A percentile compares a stretch with the other conserved stretches of the same genome.
Evolutionary conservation across 2,329 filamentous ascomycete species (phyloP).

Genomic region (Ascochyta viciae-villosae): DNA sequence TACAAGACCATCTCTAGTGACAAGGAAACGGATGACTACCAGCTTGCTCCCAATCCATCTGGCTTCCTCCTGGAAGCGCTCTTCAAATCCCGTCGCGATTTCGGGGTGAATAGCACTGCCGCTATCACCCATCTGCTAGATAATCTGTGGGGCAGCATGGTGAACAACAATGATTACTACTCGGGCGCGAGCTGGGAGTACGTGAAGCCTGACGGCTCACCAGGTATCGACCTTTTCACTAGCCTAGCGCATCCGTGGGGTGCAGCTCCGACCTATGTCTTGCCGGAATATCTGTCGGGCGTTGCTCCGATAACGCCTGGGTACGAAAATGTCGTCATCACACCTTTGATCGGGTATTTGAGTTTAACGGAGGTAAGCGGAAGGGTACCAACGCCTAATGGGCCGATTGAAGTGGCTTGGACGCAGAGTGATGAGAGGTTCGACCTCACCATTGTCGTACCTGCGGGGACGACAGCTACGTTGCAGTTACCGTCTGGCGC

Average conservation of each 20-base stretch:
- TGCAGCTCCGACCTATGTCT: slow-evolving; percentile 54
- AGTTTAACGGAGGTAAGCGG: neutral
- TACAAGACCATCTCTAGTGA: slow-evolving; percentile 40
- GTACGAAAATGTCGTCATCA: slow-evolving; percentile 11
- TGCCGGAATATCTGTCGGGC: slow-evolving; percentile 36
- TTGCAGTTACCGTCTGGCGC: neutral
- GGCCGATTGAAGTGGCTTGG: slow-evolving; percentile 8
- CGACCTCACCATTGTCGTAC: neutral
- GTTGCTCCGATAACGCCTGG: slow-evolving; percentile 17
- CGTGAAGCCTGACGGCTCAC: slow-evolving; percentile 47
- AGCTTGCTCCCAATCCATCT: slow-evolving; percentile 53
- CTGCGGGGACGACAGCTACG: neutral
- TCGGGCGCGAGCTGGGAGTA: slow-evolving; percentile 58
- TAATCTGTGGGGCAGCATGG: slow-evolving; percentile 54
- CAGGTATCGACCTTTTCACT: slow-evolving; percentile 54
- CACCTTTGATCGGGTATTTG: slow-evolving; percentile 3
- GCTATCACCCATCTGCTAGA: slow-evolving; percentile 43
- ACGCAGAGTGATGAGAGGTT: neutral
- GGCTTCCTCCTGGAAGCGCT: slow-evolving; percentile 54
- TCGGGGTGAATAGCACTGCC: slow-evolving; percentile 6
- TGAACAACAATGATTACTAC: slow-evolving; percentile 44
- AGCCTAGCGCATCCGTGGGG: slow-evolving; percentile 56
- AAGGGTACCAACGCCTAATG: neutral
- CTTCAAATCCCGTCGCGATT: slow-evolving; percentile 30
- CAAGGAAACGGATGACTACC: slow-evolving; percentile 19